phyloP scores from a whole-genome alignment of 2,329 filamentous ascomycete genomes.

The Colletotrichum echinochloae region DNA sequence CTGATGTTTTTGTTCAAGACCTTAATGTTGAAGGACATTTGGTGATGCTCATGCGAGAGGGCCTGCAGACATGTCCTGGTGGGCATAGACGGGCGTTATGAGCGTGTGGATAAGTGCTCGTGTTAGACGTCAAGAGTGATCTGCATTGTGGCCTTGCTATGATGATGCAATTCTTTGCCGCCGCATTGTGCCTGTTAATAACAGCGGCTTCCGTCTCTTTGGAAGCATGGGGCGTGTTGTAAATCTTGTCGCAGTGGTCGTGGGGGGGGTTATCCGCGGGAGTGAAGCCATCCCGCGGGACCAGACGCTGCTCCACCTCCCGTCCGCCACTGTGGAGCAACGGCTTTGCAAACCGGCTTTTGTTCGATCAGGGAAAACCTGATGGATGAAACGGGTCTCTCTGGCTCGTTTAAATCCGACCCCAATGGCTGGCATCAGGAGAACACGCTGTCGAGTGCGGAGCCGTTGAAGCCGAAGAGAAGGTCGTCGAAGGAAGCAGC shows the following conservation, averaged over 20 bases:
- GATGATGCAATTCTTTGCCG: neutral
- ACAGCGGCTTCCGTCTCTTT: neutral
- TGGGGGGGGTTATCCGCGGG: constrained; percentile 15
- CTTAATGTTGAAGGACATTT: constrained; percentile 7
- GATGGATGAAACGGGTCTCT: neutral
- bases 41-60: neutral
- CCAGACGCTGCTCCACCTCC: neutral
- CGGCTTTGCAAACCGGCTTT: neutral
- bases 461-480: constrained; percentile 50
- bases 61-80: neutral
- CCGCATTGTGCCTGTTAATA: neutral
- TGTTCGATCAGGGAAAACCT: neutral
- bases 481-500: constrained; percentile 45
- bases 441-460: constrained; percentile 45
- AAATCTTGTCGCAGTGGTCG: neutral
- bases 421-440: constrained; percentile 8
- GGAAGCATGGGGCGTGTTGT: neutral
- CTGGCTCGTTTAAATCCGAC: rapidly evolving
- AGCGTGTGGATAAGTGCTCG: neutral
- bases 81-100: neutral
- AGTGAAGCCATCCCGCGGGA: constrained; percentile 20
- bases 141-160: neutral
- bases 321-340: neutral
- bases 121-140: neutral
- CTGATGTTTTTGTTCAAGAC: neutral